These are phyloP conservation scores for Chlorella sp. DNA, from an alignment of 139 green algal species.

Conservation along the genomic window DNA sequence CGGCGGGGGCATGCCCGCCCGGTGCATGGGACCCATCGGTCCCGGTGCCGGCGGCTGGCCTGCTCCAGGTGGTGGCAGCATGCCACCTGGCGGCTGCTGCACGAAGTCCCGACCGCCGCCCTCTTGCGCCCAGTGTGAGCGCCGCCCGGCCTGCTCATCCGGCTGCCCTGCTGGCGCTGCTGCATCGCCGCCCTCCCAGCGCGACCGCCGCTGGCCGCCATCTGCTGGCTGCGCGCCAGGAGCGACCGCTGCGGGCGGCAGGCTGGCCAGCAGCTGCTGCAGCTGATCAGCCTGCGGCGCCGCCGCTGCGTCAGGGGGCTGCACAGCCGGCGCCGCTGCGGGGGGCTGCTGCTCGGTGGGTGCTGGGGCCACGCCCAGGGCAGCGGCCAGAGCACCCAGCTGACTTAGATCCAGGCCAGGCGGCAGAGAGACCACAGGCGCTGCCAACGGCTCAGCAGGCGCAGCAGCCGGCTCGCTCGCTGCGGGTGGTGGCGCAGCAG, in stretches of 20 bases:
- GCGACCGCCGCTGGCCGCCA: not conserved
- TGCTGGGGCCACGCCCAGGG: constrained; percentile 22
- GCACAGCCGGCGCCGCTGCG: not conserved
- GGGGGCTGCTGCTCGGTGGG: not conserved
- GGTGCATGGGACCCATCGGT: not conserved
- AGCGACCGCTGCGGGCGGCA: not conserved
- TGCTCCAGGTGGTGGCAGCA: not conserved
- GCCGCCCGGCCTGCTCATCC: not conserved
- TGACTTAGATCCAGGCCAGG: constrained; percentile 33
- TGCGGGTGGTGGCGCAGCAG: not conserved
- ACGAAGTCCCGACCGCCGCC: not conserved
- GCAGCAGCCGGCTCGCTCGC: not conserved
- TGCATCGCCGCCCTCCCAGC: not conserved
- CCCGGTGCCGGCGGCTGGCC: not conserved
- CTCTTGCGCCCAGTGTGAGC: not conserved
- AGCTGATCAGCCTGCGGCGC: constrained; percentile 7
- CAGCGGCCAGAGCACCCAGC: constrained; percentile 29
- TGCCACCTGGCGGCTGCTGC: not conserved
- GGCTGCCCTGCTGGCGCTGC: not conserved
- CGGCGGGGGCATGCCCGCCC: not conserved
- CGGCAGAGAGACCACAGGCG: not conserved
- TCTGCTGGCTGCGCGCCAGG: not conserved
- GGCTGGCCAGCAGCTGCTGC: constrained; percentile 35
- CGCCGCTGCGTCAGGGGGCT: not conserved
- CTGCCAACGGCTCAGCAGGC: not conserved